Conservation (phyloP, 2,329 filamentous ascomycete genomes). For the Proliferodiscus dingleyae region DNA sequence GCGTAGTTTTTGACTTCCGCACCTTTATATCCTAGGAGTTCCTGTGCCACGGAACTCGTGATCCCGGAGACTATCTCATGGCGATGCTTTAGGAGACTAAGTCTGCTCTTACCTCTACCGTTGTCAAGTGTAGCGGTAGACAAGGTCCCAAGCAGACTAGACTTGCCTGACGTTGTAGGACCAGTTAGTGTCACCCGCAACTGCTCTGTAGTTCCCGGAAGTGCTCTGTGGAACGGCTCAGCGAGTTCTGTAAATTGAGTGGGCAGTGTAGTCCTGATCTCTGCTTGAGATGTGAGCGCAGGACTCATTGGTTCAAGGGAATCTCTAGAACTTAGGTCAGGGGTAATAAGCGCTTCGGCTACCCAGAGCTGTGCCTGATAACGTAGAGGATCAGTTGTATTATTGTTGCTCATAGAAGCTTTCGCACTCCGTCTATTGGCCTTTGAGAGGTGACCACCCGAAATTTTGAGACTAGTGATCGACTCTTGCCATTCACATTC, state of each 20-base stretch:
- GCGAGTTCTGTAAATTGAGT: background rate
- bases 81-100: constrained; percentile 84
- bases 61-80: constrained; percentile 90
- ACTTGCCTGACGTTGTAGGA: constrained; percentile 88
- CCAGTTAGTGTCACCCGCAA: constrained; percentile 83
- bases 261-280: constrained; percentile 2
- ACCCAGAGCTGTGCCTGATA: constrained; percentile 67
- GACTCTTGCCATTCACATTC: constrained; percentile 64
- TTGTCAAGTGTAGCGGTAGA: constrained; percentile 88
- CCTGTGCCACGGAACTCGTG: constrained; percentile 91
- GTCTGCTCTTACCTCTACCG: constrained; percentile 80
- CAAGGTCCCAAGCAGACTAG: constrained; percentile 80
- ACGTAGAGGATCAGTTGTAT: constrained; percentile 18
- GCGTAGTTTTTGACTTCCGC: constrained; percentile 72
- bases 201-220: constrained; percentile 49
- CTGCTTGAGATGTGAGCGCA: background rate
- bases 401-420: background rate
- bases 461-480: constrained; percentile 3
- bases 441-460: background rate
- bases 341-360: constrained; percentile 83
- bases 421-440: constrained; percentile 2
- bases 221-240: background rate
- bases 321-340: constrained; percentile 49
- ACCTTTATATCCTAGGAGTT: constrained; percentile 77
- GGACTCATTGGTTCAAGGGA: background rate